phyloP scores from a whole-genome alignment of 176 grass and related monocot species.

The Oropetium thomaeum region DNA sequence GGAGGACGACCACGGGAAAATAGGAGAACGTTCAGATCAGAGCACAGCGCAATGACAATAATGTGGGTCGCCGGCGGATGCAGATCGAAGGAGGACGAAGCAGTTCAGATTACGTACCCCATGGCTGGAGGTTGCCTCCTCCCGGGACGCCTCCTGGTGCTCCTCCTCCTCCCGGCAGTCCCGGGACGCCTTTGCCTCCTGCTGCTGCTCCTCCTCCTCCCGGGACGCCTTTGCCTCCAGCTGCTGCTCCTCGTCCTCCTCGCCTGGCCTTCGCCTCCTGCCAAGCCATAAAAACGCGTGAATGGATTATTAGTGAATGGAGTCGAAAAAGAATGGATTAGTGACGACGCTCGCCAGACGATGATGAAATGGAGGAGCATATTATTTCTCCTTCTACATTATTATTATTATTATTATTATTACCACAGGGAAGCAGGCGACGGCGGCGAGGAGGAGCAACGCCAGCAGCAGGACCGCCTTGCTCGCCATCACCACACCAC shows the following conservation, averaged over 20 bases:
- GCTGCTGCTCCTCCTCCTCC: neutral
- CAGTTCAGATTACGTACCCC: conserved; percentile 1
- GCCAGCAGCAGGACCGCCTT: conserved; percentile 34
- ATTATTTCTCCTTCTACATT: too few species aligned
- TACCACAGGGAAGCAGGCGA: conserved; percentile 24
- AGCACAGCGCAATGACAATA: neutral
- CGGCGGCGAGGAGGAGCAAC: conserved; percentile 32
- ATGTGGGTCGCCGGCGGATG: neutral
- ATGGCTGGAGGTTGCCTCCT: conserved; percentile 29
- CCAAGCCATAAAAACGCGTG: too few species aligned
- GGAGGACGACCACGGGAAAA: too few species aligned
- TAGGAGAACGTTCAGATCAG: neutral
- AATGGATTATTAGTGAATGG: too few species aligned
- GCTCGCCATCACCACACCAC: neutral
- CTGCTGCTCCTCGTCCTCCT: neutral
- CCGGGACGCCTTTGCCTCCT: neutral
- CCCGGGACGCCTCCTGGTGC: neutral
- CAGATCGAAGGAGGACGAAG: neutral
- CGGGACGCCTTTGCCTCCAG: neutral
- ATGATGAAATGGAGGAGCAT: too few species aligned
- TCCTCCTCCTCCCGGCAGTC: too few species aligned
- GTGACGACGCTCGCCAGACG: too few species aligned
- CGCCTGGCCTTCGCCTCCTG: neutral
- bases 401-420: too few species aligned
- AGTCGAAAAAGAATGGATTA: too few species aligned